Evolutionary conservation across 257 asterid species (phyloP).

Genomic region (Fraxinus quadrangulata): DNA sequence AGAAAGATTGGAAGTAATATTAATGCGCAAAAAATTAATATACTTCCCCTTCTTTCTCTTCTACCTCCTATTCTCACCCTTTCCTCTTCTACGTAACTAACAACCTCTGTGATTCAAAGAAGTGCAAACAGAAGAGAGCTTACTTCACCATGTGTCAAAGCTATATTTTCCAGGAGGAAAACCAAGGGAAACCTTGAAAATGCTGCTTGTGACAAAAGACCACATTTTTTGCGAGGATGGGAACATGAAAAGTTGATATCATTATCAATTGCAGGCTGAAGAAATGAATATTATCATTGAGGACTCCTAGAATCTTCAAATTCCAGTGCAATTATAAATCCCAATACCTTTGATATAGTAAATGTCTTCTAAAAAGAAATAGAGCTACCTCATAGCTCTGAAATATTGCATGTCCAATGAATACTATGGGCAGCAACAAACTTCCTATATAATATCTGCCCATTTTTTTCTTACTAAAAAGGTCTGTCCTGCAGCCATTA

Average conservation of each 20-base stretch:
- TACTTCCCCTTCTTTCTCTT: not conserved
- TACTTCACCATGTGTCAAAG: not conserved
- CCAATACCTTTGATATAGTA: conserved; percentile 2
- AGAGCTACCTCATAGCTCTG: not conserved
- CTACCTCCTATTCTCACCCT: too few relatives aligned
- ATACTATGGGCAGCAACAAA: not conserved
- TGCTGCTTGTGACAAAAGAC: not conserved
- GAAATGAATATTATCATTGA: conserved; percentile 6
- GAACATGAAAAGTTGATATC: not conserved
- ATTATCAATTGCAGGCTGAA: not conserved
- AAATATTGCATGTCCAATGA: not conserved
- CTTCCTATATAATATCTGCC: not conserved
- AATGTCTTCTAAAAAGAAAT: not conserved
- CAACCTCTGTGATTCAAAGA: not conserved
- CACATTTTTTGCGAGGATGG: not conserved
- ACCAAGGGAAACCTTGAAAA: not conserved
- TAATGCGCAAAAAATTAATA: not conserved
- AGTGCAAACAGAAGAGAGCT: not conserved
- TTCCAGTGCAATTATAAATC: not conserved
- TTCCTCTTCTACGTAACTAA: not conserved
- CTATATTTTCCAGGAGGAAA: not conserved
- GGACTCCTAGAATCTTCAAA: not conserved
- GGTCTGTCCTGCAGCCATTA: not conserved
- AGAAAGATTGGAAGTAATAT: not conserved
- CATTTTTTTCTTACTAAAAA: not conserved